phyloP scores from a whole-genome alignment of 345 rosid genomes.

The Rhizophora mangle region DNA sequence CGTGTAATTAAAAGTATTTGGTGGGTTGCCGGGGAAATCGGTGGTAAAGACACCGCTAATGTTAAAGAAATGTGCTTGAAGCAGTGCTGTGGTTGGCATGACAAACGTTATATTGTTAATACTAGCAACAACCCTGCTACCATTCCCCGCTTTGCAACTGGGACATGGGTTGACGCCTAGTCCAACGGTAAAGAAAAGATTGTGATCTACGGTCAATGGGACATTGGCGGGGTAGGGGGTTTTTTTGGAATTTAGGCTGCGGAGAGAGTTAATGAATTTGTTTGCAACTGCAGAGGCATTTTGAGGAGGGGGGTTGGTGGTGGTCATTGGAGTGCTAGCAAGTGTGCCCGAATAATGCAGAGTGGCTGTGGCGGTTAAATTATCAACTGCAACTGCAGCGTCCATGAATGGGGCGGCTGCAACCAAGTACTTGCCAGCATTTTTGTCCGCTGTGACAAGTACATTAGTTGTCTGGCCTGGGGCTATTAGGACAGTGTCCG shows the following conservation, averaged over 20 bases:
- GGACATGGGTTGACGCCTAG: conserved; percentile 62
- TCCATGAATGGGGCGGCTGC: conserved; percentile 62
- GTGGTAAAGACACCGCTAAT: conserved; percentile 36
- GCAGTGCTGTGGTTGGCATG: conserved; percentile 56
- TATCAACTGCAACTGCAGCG: conserved; percentile 47
- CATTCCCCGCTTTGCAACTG: conserved; percentile 51
- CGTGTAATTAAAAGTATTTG: conserved; percentile 25
- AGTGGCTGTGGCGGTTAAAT: conserved; percentile 52
- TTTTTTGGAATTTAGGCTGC: conserved; percentile 53
- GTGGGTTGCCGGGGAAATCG: conserved; percentile 41
- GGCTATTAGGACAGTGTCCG: conserved; percentile 44
- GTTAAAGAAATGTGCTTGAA: conserved; percentile 62
- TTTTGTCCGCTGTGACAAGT: conserved; percentile 45
- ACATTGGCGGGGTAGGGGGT: conserved; percentile 66
- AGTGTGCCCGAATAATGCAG: conserved; percentile 48
- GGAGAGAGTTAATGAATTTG: conserved; percentile 42
- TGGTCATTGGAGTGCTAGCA: conserved; percentile 22
- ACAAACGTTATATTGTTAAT: conserved; percentile 62
- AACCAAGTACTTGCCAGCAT: conserved; percentile 56
- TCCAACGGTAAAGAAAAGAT: conserved; percentile 40
- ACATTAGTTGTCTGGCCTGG: conserved; percentile 77
- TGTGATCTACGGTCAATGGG: conserved; percentile 52
- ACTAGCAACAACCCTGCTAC: conserved; percentile 49
- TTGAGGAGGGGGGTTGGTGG: conserved; percentile 43
- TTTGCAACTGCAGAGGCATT: conserved; percentile 61